A percentile compares a stretch with the other conserved stretches of the same genome.
Evolutionary conservation across 2,329 filamentous ascomycete genomes (phyloP).

Genomic region (Hypoxylon sp.): DNA sequence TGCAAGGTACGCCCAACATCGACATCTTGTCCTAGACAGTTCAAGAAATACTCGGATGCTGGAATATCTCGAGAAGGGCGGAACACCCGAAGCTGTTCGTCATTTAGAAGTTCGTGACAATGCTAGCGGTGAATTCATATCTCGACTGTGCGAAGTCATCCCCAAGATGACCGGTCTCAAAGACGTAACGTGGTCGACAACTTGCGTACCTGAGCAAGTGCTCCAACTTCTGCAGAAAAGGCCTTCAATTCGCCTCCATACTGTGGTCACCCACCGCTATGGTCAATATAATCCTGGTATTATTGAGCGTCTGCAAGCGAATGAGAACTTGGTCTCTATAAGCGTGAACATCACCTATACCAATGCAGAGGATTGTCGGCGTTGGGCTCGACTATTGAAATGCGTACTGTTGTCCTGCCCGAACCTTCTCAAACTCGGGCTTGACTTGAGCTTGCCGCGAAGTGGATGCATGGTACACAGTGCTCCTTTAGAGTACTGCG

Average conservation of each 20-base stretch:
- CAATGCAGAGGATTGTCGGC: background rate
- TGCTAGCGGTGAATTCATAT: background rate
- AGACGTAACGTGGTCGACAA: conserved; percentile 1
- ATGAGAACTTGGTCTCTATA: conserved; percentile 22
- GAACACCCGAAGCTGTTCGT: conserved; percentile 14
- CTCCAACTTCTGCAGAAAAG: conserved; percentile 11
- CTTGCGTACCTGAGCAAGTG: background rate
- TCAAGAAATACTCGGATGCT: conserved; percentile 1
- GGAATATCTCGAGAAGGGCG: conserved; percentile 3
- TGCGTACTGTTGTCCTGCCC: conserved; percentile 29
- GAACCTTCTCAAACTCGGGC: conserved; percentile 20
- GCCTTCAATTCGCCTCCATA: conserved; percentile 23
- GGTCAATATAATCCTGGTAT: background rate
- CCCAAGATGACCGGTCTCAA: conserved; percentile 32
- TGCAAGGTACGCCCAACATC: conserved; percentile 26
- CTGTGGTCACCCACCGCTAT: background rate
- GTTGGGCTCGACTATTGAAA: conserved; percentile 14
- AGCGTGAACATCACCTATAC: background rate
- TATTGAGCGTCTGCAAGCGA: background rate
- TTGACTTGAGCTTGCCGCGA: conserved; percentile 1
- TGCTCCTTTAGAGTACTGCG: conserved; percentile 14
- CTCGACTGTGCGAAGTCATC: conserved; percentile 9
- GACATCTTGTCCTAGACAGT: conserved; percentile 2
- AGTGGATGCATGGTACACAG: background rate
- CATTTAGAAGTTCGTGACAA: conserved; percentile 3